phyloP scores from a whole-genome alignment of 176 grass and related monocot species.

The Carex myosuroides region DNA sequence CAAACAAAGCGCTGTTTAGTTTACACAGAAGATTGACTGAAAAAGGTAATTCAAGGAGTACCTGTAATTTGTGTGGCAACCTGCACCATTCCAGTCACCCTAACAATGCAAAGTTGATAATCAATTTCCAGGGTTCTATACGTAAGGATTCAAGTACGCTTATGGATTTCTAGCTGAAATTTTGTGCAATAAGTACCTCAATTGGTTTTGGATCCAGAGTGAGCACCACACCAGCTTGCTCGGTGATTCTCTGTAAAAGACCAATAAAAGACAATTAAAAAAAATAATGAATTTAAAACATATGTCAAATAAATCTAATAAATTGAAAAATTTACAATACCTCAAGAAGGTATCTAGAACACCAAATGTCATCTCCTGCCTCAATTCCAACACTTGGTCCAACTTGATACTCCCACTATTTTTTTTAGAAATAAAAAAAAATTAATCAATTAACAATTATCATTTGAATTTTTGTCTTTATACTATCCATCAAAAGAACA shows the following conservation, averaged over 20 bases:
- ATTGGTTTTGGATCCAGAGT: constrained; percentile 99
- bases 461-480: constrained; percentile 13
- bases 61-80: constrained; percentile 99
- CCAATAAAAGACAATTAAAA: constrained; percentile 25
- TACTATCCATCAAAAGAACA: constrained; percentile 8
- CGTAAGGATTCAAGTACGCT: background rate
- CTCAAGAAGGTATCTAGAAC: constrained; percentile 98
- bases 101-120: constrained; percentile 24
- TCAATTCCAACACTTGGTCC: constrained; percentile 97
- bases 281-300: background rate
- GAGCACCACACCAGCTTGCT: constrained; percentile 93
- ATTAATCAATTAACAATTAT: constrained; percentile 11
- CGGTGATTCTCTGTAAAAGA: constrained; percentile 84
- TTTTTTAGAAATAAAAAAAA: constrained; percentile 13
- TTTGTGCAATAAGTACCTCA: constrained; percentile 43
- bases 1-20: background rate
- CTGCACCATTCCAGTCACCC: constrained; percentile 99
- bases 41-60: constrained; percentile 1
- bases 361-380: constrained; percentile 92
- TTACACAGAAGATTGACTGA: background rate
- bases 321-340: constrained; percentile 33
- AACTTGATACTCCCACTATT: constrained; percentile 99
- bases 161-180: constrained; percentile 6
- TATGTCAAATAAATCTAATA: background rate
- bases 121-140: background rate